Conservation (phyloP, 768 basidiomycete genomes). For the Artomyces pyxidatus region DNA sequence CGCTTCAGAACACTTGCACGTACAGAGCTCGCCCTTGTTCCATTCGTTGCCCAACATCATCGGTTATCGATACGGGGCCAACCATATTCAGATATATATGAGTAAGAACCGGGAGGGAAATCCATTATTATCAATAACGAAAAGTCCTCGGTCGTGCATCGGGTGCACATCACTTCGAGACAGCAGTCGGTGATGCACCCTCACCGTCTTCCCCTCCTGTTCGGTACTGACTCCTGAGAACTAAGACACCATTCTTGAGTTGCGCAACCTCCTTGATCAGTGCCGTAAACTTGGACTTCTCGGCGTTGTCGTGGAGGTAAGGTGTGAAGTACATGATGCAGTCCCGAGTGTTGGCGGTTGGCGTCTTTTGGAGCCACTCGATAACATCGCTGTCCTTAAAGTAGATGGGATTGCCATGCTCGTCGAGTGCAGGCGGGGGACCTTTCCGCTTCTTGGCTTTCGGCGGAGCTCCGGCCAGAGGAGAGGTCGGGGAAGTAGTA, state of each 20-base stretch:
- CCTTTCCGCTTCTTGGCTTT: conserved; percentile 53
- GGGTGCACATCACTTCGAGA: too few species aligned
- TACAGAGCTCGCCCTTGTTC: too few species aligned
- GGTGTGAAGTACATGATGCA: conserved; percentile 76
- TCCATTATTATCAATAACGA: too few species aligned
- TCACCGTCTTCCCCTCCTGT: conserved; percentile 6
- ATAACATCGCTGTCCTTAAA: conserved; percentile 59
- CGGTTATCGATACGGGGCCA: too few species aligned
- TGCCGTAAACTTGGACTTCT: conserved; percentile 68
- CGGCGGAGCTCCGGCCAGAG: conserved; percentile 22
- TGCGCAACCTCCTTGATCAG: conserved; percentile 75
- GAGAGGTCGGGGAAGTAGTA: conserved; percentile 1
- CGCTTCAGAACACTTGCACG: too few species aligned
- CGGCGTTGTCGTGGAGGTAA: conserved; percentile 59
- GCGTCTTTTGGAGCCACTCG: conserved; percentile 64
- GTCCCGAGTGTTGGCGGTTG: conserved; percentile 67
- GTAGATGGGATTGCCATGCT: conserved; percentile 40
- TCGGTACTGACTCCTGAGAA: conserved; percentile 27
- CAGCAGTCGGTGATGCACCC: conserved; percentile 11
- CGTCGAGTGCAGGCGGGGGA: conserved; percentile 20
- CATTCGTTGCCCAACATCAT: too few species aligned
- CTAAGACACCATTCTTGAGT: conserved; percentile 57
- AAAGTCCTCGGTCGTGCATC: too few species aligned
- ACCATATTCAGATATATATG: too few species aligned
- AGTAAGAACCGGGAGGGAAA: too few species aligned